phyloP scores from a whole-genome alignment of 2,329 filamentous ascomycete genomes.

The Penicillium olsonii region DNA sequence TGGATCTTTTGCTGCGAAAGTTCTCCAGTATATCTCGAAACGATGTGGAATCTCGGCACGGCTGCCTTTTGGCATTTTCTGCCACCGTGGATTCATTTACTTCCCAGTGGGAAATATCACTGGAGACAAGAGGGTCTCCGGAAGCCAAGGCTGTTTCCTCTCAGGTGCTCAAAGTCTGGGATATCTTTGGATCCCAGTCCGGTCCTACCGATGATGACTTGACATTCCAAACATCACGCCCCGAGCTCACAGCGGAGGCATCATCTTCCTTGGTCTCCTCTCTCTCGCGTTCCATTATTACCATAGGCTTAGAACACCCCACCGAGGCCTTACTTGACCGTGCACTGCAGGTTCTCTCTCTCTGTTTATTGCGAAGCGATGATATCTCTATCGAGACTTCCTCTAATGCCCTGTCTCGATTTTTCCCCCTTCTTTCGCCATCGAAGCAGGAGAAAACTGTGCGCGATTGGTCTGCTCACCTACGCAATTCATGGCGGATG shows the following conservation, averaged over 20 bases:
- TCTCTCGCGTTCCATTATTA: conserved; percentile 32
- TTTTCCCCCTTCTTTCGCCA: conserved; percentile 41
- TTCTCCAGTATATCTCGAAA: conserved; percentile 40
- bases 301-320: conserved; percentile 16
- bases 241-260: conserved; percentile 46
- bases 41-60: conserved; percentile 47
- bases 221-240: conserved; percentile 41
- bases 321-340: conserved; percentile 29
- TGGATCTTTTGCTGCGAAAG: conserved; percentile 36
- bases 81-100: conserved; percentile 40
- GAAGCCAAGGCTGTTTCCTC: conserved; percentile 28
- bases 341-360: conserved; percentile 36
- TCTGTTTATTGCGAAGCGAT: conserved; percentile 43
- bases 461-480: conserved; percentile 42
- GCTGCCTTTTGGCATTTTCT: conserved; percentile 44
- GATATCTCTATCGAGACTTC: conserved; percentile 44
- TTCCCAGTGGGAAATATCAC: conserved; percentile 14
- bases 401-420: conserved; percentile 40
- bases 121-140: conserved; percentile 20
- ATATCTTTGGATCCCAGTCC: conserved; percentile 36
- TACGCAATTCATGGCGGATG: conserved; percentile 37
- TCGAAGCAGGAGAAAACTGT: conserved; percentile 37
- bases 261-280: conserved; percentile 42
- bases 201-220: conserved; percentile 41
- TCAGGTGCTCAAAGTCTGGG: conserved; percentile 38